phyloP scores from a whole-genome alignment of 2,329 filamentous ascomycete genomes.

The Trichoderma pleuroti region DNA sequence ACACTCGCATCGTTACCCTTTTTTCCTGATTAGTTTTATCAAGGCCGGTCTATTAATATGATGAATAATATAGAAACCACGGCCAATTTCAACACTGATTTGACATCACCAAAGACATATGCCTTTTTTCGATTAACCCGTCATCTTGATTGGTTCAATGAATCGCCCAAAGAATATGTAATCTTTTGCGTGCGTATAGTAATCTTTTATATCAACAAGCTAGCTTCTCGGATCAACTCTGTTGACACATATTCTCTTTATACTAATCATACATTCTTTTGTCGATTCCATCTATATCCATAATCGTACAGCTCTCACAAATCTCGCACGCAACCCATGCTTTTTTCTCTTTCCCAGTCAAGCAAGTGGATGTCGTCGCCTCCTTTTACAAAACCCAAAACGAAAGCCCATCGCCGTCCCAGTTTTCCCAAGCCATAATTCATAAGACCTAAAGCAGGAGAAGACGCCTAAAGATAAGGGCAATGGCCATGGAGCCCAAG shows the following conservation, averaged over 20 bases:
- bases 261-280: slow-evolving; percentile 8
- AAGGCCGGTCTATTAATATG: too few species aligned
- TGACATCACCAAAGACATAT: neutral
- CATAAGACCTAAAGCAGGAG: neutral
- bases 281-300: neutral
- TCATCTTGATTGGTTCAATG: neutral
- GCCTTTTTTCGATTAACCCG: neutral
- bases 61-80: neutral
- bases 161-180: neutral
- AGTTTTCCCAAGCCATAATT: neutral
- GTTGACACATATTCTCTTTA: neutral
- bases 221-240: neutral
- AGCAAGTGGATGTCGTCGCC: neutral
- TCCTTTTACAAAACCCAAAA: neutral
- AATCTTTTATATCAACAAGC: neutral
- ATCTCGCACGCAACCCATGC: neutral
- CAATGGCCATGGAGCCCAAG: neutral
- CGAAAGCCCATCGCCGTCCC: neutral
- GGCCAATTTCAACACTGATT: neutral
- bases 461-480: neutral
- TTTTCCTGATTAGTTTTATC: too few species aligned
- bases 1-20: too few species aligned
- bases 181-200: neutral
- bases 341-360: neutral
- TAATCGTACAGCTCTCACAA: neutral